Percentiles rank a stretch among this genome's conserved stretches.
Evolutionary conservation across 139 green algal species (phyloP).

Genomic region (Chlorella sp.): DNA sequence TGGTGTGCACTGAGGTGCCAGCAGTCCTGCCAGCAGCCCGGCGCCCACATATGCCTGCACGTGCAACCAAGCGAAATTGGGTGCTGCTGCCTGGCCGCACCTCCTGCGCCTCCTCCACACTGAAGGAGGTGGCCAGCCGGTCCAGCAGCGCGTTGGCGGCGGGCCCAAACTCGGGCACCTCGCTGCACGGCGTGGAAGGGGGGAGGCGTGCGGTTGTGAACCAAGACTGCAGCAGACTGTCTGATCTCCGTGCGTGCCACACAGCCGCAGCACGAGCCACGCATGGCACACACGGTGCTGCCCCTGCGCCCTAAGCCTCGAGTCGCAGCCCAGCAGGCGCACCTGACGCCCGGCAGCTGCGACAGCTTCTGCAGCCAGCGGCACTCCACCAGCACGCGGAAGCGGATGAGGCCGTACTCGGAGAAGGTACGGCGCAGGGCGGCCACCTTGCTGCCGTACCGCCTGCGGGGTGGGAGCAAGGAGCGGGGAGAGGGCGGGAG

Average conservation of each 20-base stretch:
- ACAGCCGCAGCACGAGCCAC: background rate
- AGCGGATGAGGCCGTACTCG: conserved; percentile 97
- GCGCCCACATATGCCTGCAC: too few species aligned
- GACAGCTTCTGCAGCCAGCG: conserved; percentile 95
- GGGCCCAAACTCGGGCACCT: conserved; percentile 86
- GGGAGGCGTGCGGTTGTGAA: background rate
- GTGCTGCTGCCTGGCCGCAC: conserved; percentile 49
- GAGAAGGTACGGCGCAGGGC: conserved; percentile 89
- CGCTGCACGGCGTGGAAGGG: conserved; percentile 32
- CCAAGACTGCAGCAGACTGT: background rate
- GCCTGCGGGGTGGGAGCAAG: conserved; percentile 58
- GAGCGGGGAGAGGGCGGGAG: background rate
- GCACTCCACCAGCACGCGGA: conserved; percentile 94
- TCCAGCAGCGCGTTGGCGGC: conserved; percentile 86
- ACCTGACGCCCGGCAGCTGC: conserved; percentile 36
- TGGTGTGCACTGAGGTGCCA: too few species aligned
- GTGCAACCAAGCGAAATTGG: too few species aligned
- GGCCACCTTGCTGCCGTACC: conserved; percentile 82
- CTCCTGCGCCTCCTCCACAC: conserved; percentile 72
- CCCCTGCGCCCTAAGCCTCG: background rate
- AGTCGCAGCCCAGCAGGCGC: background rate
- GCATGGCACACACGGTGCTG: background rate
- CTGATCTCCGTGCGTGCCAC: background rate
- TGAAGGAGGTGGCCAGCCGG: conserved; percentile 71
- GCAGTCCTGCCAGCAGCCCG: too few species aligned